phyloP scores from a whole-genome alignment of 345 rosid species.

The Sapria himalayana region DNA sequence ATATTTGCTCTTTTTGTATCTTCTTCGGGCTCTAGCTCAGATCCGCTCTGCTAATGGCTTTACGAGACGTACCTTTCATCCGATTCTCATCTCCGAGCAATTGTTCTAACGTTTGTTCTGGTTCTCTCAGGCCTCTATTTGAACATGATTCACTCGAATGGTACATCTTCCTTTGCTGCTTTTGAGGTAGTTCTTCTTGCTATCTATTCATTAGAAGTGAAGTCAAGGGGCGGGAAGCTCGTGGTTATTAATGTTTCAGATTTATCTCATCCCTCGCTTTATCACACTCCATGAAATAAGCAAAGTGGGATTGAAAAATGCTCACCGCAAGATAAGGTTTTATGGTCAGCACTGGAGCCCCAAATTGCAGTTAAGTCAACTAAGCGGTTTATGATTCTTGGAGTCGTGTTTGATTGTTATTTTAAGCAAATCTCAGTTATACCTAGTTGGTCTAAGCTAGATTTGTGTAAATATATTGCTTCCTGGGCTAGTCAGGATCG shows the following conservation, averaged over 20 bases:
- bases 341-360: conserved; percentile 53
- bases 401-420: conserved; percentile 50
- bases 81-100: conserved; percentile 68
- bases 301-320: conserved; percentile 15
- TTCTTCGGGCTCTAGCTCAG: conserved; percentile 64
- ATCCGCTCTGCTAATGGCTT: conserved; percentile 90
- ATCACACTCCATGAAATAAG: conserved; percentile 46
- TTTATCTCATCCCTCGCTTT: conserved; percentile 80
- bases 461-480: conserved; percentile 40
- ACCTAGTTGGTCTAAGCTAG: conserved; percentile 80
- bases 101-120: conserved; percentile 72
- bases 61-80: conserved; percentile 71
- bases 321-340: conserved; percentile 25
- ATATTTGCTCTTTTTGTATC: conserved; percentile 29
- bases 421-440: conserved; percentile 66
- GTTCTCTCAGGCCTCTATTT: conserved; percentile 49
- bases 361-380: conserved; percentile 70
- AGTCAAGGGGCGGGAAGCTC: conserved; percentile 63
- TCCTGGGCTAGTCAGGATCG: conserved; percentile 88
- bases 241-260: conserved; percentile 55
- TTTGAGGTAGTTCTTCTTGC: conserved; percentile 90
- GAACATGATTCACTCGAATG: conserved; percentile 52
- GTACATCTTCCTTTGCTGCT: conserved; percentile 59
- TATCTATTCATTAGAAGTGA: conserved; percentile 56
- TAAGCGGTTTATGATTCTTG: conserved; percentile 47